Percentiles rank a stretch among this genome's conserved stretches.
phyloP scores from a whole-genome alignment of 2,329 filamentous ascomycete genomes.

The Colletotrichum lentis region DNA sequence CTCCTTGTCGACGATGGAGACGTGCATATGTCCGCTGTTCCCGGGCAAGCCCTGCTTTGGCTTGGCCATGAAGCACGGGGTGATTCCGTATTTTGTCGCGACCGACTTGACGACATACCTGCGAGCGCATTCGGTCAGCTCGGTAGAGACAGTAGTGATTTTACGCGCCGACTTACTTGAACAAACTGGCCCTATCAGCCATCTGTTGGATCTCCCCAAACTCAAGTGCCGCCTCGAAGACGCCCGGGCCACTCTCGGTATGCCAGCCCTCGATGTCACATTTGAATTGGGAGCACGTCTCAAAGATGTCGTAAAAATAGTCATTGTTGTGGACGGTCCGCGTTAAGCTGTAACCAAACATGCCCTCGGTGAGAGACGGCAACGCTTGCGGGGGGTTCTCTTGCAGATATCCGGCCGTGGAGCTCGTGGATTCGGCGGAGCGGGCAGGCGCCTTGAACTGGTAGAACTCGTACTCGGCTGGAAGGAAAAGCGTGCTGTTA shows the following conservation, averaged over 20 bases:
- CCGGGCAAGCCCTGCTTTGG: constrained; percentile 89
- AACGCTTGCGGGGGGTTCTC: constrained; percentile 77
- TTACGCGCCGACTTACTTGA: constrained; percentile 75
- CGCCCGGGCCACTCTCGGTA: constrained; percentile 90
- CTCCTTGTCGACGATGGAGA: constrained; percentile 82
- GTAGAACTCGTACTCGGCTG: constrained; percentile 95
- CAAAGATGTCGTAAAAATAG: constrained; percentile 89
- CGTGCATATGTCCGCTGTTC: constrained; percentile 95
- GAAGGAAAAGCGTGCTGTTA: background rate
- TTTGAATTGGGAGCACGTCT: constrained; percentile 78
- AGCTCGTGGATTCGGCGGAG: constrained; percentile 64
- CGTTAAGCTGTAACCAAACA: constrained; percentile 94
- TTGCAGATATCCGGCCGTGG: constrained; percentile 77
- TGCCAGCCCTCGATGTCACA: constrained; percentile 95
- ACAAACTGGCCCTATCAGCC: constrained; percentile 90
- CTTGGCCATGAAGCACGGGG: constrained; percentile 98
- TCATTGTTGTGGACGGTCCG: constrained; percentile 89
- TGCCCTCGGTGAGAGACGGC: constrained; percentile 85
- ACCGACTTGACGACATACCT: constrained; percentile 88
- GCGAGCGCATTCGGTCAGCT: constrained; percentile 11
- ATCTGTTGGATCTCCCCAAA: constrained; percentile 88
- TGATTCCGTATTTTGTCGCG: constrained; percentile 86
- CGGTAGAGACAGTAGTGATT: background rate
- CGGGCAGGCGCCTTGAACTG: constrained; percentile 77
- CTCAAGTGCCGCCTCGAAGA: constrained; percentile 94